Evolutionary conservation across 2,329 filamentous ascomycete species (phyloP), one percentile per base, ranked within the genome.

Genomic region (Fusarium multiceps): DNA sequence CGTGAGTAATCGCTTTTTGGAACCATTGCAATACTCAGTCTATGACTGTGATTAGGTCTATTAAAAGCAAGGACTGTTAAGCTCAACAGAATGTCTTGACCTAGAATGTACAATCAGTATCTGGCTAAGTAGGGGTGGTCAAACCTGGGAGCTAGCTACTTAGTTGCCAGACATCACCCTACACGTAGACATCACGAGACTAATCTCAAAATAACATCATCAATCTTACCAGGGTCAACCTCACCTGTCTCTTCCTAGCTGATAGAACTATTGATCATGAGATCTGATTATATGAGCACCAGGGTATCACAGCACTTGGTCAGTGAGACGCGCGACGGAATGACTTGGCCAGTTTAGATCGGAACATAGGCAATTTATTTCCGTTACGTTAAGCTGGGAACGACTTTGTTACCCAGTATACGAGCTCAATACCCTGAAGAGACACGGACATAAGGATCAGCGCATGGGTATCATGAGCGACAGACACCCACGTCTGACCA

Each of bases 381-480:
- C 6, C 9, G 6, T 37, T 2, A 12, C 6, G 6, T n/a, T 6
- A n/a, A 37, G 5, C 18, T 12, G 12, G 34, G 2, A 37, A 37
- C 10, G 12, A 37, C 10, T 37, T n/a, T 12, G 10, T 37, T 37
- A n/a, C 34, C 34, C 16, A 37, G 25, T 27, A 25, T 12, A 25
- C 10, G 18, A 11, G 21, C 4, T 7, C 16, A 23, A 25, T 13
- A 9, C 13, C 12, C 20, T 43, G 37, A n/a, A 7, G 41, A 12
- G 16, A 32, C 14, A 55, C 14, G 25, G n/a, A 55, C 16, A 55
- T 59, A 46, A n/a, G 18, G 41, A 59, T 59, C 56, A 25, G 20
- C 30, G 20, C 21, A 25, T 20, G 23, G 11, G 41, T 40, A 40
- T n/a, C 30, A 25, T 18, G 37, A 40, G 30, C 18, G 34, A 49